Evolutionary conservation across 495 filamentous ascomycete species (phyloP).

Genomic region (Neurospora pannonica): DNA sequence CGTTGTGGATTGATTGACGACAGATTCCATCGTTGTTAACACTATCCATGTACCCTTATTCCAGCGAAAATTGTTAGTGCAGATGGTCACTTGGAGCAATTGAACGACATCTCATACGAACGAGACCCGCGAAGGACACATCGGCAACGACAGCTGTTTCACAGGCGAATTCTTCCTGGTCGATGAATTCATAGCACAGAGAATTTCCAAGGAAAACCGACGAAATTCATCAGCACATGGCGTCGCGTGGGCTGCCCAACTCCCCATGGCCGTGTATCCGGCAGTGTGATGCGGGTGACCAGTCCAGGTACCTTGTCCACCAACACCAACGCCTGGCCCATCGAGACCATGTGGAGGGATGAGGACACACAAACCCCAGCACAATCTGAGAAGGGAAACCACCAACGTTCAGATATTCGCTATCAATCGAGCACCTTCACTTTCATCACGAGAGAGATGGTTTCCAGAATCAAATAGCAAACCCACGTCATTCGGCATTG

Average conservation of each 20-base stretch:
- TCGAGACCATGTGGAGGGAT: background rate
- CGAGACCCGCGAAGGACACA: background rate
- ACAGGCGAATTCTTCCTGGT: background rate
- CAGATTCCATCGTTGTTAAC: background rate
- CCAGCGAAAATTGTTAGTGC: conserved; percentile 7
- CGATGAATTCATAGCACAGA: background rate
- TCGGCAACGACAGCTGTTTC: background rate
- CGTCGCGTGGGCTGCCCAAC: background rate
- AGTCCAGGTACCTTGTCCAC: background rate
- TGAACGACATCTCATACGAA: background rate
- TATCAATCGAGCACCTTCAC: background rate
- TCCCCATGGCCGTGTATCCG: background rate
- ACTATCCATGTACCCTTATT: conserved; percentile 9
- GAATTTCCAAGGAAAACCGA: background rate
- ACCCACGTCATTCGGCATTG: background rate
- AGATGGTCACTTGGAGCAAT: conserved; percentile 7
- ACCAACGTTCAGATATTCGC: background rate
- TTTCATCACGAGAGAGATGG: background rate
- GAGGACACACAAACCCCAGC: background rate
- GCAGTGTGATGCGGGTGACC: background rate
- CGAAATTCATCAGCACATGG: background rate
- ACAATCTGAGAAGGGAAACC: background rate
- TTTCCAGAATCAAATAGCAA: background rate
- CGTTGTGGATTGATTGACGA: conserved; percentile 12
- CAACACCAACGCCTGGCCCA: background rate